phyloP scores from a whole-genome alignment of 2,329 filamentous ascomycete genomes.

The Hypoxylon sp. region DNA sequence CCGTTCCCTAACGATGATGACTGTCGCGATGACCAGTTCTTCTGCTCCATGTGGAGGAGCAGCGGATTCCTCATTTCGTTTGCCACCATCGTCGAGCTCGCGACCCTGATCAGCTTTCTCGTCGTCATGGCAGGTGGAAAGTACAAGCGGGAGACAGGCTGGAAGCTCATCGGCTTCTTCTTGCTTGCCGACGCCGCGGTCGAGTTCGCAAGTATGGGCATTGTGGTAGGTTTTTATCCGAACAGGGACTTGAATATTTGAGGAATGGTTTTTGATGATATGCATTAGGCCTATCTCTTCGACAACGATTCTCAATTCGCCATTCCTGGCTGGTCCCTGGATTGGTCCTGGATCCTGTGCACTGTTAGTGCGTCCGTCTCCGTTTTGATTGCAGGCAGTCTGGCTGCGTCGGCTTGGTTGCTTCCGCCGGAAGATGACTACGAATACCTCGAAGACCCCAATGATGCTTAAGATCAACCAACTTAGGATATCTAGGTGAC shows the following conservation, averaged over 20 bases:
- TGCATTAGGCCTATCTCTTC: slow-evolving; percentile 80
- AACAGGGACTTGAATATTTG: not conserved
- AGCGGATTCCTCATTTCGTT: slow-evolving; percentile 91
- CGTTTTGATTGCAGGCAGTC: slow-evolving; percentile 67
- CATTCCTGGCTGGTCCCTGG: slow-evolving; percentile 83
- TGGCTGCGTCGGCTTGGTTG: slow-evolving; percentile 77
- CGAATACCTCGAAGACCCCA: slow-evolving; percentile 72
- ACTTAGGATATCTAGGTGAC: not conserved
- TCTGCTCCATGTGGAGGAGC: slow-evolving; percentile 93
- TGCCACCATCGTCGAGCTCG: slow-evolving; percentile 84
- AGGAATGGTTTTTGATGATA: slow-evolving; percentile 3
- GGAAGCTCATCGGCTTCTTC: slow-evolving; percentile 80
- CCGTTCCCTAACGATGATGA: slow-evolving; percentile 78
- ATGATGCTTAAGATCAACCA: slow-evolving; percentile 64
- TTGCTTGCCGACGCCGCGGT: slow-evolving; percentile 76
- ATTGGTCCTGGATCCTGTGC: slow-evolving; percentile 82
- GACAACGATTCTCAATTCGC: slow-evolving; percentile 88
- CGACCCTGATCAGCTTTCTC: slow-evolving; percentile 82
- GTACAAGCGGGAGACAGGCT: slow-evolving; percentile 83
- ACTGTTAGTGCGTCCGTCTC: slow-evolving; percentile 69
- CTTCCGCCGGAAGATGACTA: slow-evolving; percentile 89
- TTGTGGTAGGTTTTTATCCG: slow-evolving; percentile 76
- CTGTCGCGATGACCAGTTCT: slow-evolving; percentile 78
- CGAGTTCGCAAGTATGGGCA: slow-evolving; percentile 82
- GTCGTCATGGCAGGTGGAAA: slow-evolving; percentile 85